These are phyloP conservation scores for Spiromastix sp. DNA, from an alignment of 2,329 filamentous ascomycete genomes.

Conservation along the genomic window DNA sequence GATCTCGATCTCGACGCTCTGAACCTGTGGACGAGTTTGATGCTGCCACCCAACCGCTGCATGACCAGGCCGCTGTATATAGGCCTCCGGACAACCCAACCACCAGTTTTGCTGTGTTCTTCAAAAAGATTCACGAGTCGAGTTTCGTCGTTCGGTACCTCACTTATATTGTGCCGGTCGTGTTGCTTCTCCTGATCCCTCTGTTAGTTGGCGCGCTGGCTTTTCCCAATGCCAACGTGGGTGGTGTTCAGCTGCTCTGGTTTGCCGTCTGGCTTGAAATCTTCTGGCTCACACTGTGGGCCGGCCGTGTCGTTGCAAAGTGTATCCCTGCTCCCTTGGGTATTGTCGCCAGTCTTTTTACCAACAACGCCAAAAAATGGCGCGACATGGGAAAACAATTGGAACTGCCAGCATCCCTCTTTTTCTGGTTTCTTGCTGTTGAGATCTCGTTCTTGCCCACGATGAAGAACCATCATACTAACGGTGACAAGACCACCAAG, in stretches of 20 bases:
- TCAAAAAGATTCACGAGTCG: conserved; percentile 56
- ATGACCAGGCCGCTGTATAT: conserved; percentile 56
- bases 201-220: conserved; percentile 53
- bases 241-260: conserved; percentile 73
- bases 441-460: conserved; percentile 79
- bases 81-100: conserved; percentile 53
- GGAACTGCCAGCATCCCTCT: conserved; percentile 74
- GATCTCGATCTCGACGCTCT: conserved; percentile 41
- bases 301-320: conserved; percentile 56
- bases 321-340: conserved; percentile 52
- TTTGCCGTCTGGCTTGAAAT: conserved; percentile 94
- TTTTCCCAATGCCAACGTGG: conserved; percentile 52
- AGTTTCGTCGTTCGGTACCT: conserved; percentile 60
- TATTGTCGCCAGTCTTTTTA: conserved; percentile 61
- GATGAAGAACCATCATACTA: conserved; percentile 54
- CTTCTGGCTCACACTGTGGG: conserved; percentile 86
- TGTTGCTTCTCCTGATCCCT: conserved; percentile 56
- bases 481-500: conserved; percentile 42
- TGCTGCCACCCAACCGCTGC: conserved; percentile 56
- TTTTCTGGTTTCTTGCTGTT: conserved; percentile 85
- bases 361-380: conserved; percentile 89
- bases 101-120: conserved; percentile 51
- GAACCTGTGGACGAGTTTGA: conserved; percentile 58
- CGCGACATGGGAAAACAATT: conserved; percentile 76
- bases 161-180: conserved; percentile 58